Evolutionary conservation across 2,329 filamentous ascomycete genomes (phyloP), one percentile per base, ranked within the genome.

Genomic region (Epichloe uncinata): DNA sequence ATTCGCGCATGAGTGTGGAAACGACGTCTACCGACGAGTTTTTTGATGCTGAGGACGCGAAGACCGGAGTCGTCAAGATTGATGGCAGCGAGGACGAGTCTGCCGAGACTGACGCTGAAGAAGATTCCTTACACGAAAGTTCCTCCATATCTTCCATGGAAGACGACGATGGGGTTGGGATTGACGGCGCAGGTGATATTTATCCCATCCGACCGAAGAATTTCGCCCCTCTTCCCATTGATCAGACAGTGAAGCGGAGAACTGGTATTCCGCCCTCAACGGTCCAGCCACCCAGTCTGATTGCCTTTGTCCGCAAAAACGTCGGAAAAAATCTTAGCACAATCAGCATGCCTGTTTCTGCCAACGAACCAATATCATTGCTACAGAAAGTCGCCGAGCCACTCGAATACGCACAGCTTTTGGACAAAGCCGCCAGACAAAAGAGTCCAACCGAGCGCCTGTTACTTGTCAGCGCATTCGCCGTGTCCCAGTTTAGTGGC

Each of bases 311-410:
- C 34, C 82, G 93, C 57, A 98, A 97, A 67, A 98, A 98, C 58
- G 93, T 97, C 9, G 93, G 93, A 62, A 98, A 98, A 66, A 93
- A 98, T 66, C 73, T 98, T 45, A 95, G 88, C 53, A 94, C 89
- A 3, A 95, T 98, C 56, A 90, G 88, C 45, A 97, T 97, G 91
- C 93, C 93, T 0, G 93, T 96, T 1, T 95, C 91, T 4, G 84
- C 91, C 22, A 98, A 98, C 66, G 93, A 98, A 63, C 93, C 93
- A 0, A 79, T 83, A 1, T 96, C 91, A 0, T 70, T 95, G 11
- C 73, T 97, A 5, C 93, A 98, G 65, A 84, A 91, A 53, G 77
- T 90, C 4, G 85, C 91, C 0, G 93, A 98, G 66, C 85, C 91
- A 60, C 68, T 97, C 45, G 93, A 98, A 65, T 97, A 98, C 65